These are phyloP conservation scores for Trametes sanguinea DNA, from an alignment of 768 basidiomycete species.

Conservation along the genomic window DNA sequence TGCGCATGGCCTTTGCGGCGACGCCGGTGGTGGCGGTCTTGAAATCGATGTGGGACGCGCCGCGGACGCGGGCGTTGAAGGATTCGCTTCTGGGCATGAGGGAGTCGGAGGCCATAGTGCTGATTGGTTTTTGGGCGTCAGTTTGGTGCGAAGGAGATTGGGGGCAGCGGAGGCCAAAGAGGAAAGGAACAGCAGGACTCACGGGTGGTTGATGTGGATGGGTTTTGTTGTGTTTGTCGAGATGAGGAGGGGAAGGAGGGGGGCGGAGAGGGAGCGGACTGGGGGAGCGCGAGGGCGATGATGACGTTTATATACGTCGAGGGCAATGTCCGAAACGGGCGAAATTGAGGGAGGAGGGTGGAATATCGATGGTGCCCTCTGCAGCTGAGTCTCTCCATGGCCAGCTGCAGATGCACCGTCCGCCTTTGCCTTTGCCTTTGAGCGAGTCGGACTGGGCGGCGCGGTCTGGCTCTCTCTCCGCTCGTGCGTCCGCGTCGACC, in stretches of 20 bases:
- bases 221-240: constrained; percentile 67
- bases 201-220: constrained; percentile 50
- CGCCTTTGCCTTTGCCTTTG: neutral
- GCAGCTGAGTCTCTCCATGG: neutral
- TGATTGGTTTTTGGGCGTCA: constrained; percentile 29
- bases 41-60: constrained; percentile 88
- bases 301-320: constrained; percentile 60
- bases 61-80: constrained; percentile 71
- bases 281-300: constrained; percentile 53
- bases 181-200: constrained; percentile 23
- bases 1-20: constrained; percentile 91
- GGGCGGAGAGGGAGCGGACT: constrained; percentile 52
- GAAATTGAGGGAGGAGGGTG: neutral
- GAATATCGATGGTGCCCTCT: constrained; percentile 14
- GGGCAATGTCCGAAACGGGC: constrained; percentile 24
- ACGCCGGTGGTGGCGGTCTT: constrained; percentile 85
- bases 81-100: constrained; percentile 65
- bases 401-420: neutral
- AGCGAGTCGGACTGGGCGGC: constrained; percentile 19
- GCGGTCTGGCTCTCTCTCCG: constrained; percentile 32
- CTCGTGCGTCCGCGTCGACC: neutral
- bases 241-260: constrained; percentile 50
- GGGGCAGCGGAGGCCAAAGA: constrained; percentile 19
- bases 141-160: constrained; percentile 29
- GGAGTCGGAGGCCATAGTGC: constrained; percentile 40